A percentile compares a stretch with the other conserved stretches of the same genome.
These are phyloP conservation scores for Schwanniomyces pseudopolymorphus DNA, from an alignment of 805 yeast genomes.

Conservation along the genomic window DNA sequence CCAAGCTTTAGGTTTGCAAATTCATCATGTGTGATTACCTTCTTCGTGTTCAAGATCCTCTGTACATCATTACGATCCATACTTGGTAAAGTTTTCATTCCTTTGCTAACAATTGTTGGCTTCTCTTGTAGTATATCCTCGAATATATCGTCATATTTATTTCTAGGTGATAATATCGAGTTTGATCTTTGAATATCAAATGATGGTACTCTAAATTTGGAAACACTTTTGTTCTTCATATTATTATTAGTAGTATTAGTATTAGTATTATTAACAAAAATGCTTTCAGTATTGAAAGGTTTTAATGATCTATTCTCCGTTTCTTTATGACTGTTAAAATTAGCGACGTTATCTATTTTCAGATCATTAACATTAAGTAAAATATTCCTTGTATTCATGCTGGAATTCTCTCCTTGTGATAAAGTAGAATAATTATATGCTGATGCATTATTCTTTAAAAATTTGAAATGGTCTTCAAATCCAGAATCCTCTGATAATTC, in stretches of 20 bases:
- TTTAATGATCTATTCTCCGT: constrained; percentile 1
- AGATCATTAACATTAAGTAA: constrained; percentile 22
- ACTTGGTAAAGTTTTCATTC: constrained; percentile 50
- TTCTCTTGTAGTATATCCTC: constrained; percentile 21
- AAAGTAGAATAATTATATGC: constrained; percentile 5
- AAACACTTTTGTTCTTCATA: constrained; percentile 14
- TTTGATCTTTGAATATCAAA: constrained; percentile 39
- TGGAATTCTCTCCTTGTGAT: constrained; percentile 14
- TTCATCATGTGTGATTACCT: constrained; percentile 41
- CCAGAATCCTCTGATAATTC: constrained; percentile 50
- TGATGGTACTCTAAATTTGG: constrained; percentile 42
- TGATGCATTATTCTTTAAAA: constrained; percentile 22
- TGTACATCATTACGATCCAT: constrained; percentile 47
- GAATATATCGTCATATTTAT: constrained; percentile 40
- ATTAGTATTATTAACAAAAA: constrained; percentile 6
- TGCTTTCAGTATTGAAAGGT: neutral
- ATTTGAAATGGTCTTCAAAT: constrained; percentile 43
- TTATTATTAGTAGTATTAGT: no score
- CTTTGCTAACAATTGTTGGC: constrained; percentile 43
- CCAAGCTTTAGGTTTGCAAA: constrained; percentile 33
- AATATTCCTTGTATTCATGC: constrained; percentile 28
- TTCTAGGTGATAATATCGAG: constrained; percentile 35
- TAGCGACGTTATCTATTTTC: constrained; percentile 4
- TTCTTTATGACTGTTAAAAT: neutral
- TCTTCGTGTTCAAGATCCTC: constrained; percentile 37